Conservation (phyloP, 495 filamentous ascomycete species). For the Penicillium samsonianum region DNA sequence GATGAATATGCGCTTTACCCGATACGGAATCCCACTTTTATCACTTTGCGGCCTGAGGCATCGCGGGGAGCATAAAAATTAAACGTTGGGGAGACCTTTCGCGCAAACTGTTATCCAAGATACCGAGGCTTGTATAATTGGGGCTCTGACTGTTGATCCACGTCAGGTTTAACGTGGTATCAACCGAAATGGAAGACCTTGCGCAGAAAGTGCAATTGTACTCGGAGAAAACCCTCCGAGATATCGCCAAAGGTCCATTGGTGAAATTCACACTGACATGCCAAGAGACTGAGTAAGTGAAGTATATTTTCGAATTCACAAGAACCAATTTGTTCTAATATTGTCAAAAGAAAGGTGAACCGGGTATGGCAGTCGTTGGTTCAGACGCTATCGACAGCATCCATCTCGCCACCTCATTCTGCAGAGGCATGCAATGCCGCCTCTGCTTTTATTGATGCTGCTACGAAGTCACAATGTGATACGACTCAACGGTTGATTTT, state of each 20-base stretch:
- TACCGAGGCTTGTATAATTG: constrained; percentile 22
- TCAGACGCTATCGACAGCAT: constrained; percentile 41
- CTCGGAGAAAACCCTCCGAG: constrained; percentile 38
- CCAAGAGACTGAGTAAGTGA: constrained; percentile 36
- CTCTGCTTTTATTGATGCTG: constrained; percentile 49
- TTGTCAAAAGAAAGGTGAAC: constrained; percentile 35
- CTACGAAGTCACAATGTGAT: constrained; percentile 37
- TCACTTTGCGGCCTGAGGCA: constrained; percentile 32
- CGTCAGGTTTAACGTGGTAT: constrained; percentile 13
- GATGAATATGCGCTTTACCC: constrained; percentile 24
- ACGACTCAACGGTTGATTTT: constrained; percentile 44
- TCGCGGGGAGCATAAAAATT: constrained; percentile 28
- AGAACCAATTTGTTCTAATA: constrained; percentile 21
- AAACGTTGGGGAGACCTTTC: constrained; percentile 15
- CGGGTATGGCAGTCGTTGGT: constrained; percentile 42
- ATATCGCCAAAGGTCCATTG: constrained; percentile 44
- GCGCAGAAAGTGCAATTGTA: constrained; percentile 41
- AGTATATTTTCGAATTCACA: neutral
- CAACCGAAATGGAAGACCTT: constrained; percentile 40
- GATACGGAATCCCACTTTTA: constrained; percentile 30
- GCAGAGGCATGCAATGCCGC: constrained; percentile 48
- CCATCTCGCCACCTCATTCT: constrained; percentile 42
- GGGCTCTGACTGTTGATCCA: constrained; percentile 25
- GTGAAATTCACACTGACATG: constrained; percentile 39
- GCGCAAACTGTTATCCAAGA: constrained; percentile 7